Evolutionary conservation across 441 rosid genomes (phyloP).

Genomic region (Jatropha multifida): DNA sequence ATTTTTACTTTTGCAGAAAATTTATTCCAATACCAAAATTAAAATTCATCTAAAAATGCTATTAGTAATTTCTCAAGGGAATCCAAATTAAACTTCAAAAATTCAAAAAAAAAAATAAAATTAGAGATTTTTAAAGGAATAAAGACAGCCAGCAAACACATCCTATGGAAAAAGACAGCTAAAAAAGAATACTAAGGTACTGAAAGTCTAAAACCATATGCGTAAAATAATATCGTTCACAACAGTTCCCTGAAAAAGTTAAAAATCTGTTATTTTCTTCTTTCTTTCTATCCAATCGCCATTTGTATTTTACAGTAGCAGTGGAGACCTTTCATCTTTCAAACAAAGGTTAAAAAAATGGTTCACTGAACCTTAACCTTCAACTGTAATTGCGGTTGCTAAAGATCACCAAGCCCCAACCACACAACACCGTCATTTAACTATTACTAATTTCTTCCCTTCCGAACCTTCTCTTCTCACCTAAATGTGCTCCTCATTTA

Average conservation of each 20-base stretch:
- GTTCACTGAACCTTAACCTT: too few species aligned
- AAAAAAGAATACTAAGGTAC: too few species aligned
- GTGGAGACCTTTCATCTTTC: background rate
- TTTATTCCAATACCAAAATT: too few species aligned
- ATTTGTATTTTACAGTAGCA: background rate
- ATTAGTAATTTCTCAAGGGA: too few species aligned
- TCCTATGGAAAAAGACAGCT: too few species aligned
- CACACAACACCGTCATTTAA: background rate
- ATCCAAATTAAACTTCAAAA: too few species aligned
- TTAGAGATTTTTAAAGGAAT: too few species aligned
- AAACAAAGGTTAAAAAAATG: too few species aligned
- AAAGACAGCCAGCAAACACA: too few species aligned
- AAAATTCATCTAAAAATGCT: too few species aligned
- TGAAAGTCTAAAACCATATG: background rate
- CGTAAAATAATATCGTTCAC: background rate
- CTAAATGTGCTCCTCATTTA: conserved; percentile 29
- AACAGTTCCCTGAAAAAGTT: background rate
- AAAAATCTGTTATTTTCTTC: background rate
- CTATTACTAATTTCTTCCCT: background rate
- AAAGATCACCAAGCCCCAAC: background rate
- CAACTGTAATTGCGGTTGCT: background rate
- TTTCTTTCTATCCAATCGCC: background rate
- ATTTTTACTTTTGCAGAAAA: too few species aligned
- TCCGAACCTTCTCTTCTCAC: background rate
- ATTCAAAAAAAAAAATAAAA: too few species aligned